Base-by-base conservation (phyloP, 495 filamentous ascomycete species). In the Trypethelium eluteriae region DNA sequence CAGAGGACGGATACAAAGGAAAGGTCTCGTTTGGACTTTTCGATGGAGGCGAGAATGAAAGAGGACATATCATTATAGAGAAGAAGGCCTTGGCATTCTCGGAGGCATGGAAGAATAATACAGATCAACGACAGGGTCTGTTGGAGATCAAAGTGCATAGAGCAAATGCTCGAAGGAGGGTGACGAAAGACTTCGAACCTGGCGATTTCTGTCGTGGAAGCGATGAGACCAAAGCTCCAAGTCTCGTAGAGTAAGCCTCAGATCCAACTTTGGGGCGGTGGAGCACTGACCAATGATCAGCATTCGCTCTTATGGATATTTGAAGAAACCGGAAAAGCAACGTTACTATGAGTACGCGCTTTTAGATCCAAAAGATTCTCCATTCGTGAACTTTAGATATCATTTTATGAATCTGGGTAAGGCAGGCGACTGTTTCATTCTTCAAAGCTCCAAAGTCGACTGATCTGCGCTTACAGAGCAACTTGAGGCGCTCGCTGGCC, bases 261-360 rank as follows among this genome's bases (percentile, higher is more conserved):
- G 35, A 38, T 34, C 7, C 12, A 57, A 38, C 41, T 25, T 14
- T 11, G 34, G 12, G 49, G 18, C 35, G 32, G 36, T 10, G 44
- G n/a, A 36, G 12, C 7, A 64, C 62, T 63, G 38, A 67, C 32
- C 14, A 56, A 35, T 7, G 9, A 39, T 25, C 46, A 79, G 79
- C 65, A 67, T 81, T 2, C 63, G 62, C 14, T 39, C 36, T 9
- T 39, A 66, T 18, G 79, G 79, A 14, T 35, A 56, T 25, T 59
- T 77, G 5, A 53, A 68, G 11, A 47, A 63, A 38, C 66, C 72
- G 7, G 66, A 78, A 44, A 77, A 76, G 3, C 73, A 72, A 44
- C 74, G 76, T 14, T 77, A 72, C 69, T 81, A 81, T 70, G 76
- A 72, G 16, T 80, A 78, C 63, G 72, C 75, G 0, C 73, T 81